Evolutionary conservation across 805 yeast genomes (phyloP).

Genomic region (Wickerhamiella azyma): DNA sequence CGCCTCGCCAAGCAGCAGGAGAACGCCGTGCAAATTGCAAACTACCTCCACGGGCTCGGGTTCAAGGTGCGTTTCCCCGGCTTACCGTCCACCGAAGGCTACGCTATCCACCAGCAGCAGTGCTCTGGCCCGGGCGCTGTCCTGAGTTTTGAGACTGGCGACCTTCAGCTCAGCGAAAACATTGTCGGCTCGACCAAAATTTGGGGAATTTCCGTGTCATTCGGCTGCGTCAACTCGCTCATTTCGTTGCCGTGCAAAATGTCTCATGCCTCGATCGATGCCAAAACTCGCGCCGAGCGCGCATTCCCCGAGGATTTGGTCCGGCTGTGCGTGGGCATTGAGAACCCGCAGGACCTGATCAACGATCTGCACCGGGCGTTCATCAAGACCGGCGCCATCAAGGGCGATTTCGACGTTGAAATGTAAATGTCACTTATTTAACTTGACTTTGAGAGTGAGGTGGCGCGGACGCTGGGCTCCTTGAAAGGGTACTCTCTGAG

Average conservation of each 20-base stretch:
- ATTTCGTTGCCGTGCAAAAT: slow-evolving; percentile 89
- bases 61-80: slow-evolving; percentile 82
- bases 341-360: slow-evolving; percentile 64
- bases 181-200: slow-evolving; percentile 65
- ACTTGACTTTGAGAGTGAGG: too few relatives aligned
- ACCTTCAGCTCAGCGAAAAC: slow-evolving; percentile 46
- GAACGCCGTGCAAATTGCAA: slow-evolving; percentile 64
- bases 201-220: slow-evolving; percentile 82
- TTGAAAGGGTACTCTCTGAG: too few relatives aligned
- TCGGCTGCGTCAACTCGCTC: slow-evolving; percentile 86
- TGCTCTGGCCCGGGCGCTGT: slow-evolving; percentile 85
- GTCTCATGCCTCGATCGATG: slow-evolving; percentile 96
- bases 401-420: neutral
- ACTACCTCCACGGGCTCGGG: slow-evolving; percentile 53
- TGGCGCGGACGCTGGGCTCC: too few relatives aligned
- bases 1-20: slow-evolving; percentile 79
- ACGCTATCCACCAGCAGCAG: slow-evolving; percentile 61
- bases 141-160: slow-evolving; percentile 76
- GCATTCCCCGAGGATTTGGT: slow-evolving; percentile 86
- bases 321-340: slow-evolving; percentile 85
- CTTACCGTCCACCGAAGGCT: slow-evolving; percentile 63
- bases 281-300: slow-evolving; percentile 72
- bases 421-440: neutral
- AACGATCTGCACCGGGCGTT: slow-evolving; percentile 67
- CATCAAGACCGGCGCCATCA: slow-evolving; percentile 44